phyloP scores from a whole-genome alignment of 805 yeast species.

The Allodekkera sacchari region DNA sequence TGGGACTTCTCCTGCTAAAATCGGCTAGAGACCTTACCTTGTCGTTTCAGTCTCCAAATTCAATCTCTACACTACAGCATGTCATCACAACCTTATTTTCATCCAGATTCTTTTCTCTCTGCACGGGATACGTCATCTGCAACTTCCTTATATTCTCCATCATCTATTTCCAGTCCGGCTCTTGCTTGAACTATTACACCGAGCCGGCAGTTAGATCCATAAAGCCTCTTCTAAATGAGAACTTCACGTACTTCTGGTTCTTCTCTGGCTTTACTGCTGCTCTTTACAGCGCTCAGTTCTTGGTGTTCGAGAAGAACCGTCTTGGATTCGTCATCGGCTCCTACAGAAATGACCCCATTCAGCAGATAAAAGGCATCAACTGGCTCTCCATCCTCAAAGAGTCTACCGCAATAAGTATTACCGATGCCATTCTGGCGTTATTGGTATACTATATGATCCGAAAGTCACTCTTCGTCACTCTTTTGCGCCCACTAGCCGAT shows the following conservation, averaged over 20 bases:
- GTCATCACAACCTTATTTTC: conserved; percentile 17
- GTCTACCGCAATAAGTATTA: conserved; percentile 25
- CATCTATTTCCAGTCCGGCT: conserved; percentile 15
- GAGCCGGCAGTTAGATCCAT: conserved; percentile 30
- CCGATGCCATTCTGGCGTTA: conserved; percentile 27
- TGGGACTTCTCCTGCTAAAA: conserved; percentile 20
- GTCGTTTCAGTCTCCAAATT: conserved; percentile 17
- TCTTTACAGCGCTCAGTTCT: conserved; percentile 42
- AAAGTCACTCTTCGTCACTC: conserved; percentile 31
- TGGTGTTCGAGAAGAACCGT: conserved; percentile 46
- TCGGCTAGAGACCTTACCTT: conserved; percentile 21
- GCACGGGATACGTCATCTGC: conserved; percentile 15
- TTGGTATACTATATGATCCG: conserved; percentile 33
- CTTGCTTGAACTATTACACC: conserved; percentile 18
- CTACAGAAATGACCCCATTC: conserved; percentile 32
- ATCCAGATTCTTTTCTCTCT: conserved; percentile 14
- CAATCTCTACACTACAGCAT: conserved; percentile 19
- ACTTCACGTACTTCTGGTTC: conserved; percentile 43
- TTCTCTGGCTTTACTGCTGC: conserved; percentile 32
- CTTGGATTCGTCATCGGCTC: conserved; percentile 38
- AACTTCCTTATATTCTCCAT: conserved; percentile 12
- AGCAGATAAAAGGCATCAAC: conserved; percentile 15
- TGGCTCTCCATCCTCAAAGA: conserved; percentile 28
- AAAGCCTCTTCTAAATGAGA: conserved; percentile 33
- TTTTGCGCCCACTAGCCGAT: conserved; percentile 25